Evolutionary conservation across 345 rosid species (phyloP).

Genomic region (Ailanthus altissimus): DNA sequence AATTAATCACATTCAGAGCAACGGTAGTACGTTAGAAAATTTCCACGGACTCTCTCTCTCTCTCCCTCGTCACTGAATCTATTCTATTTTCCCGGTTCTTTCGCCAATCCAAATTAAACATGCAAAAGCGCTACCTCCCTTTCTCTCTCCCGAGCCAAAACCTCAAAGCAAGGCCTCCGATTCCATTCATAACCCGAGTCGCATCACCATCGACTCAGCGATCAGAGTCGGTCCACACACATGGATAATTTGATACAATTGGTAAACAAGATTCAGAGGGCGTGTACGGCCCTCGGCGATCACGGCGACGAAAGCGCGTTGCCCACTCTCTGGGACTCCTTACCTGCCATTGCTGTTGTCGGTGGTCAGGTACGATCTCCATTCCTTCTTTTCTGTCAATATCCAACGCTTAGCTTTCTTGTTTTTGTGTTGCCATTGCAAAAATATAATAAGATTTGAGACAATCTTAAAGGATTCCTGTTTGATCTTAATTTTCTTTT

Average conservation of each 20-base stretch:
- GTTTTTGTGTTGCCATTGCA: not conserved
- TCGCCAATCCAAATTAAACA: constrained; percentile 7
- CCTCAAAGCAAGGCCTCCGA: not conserved
- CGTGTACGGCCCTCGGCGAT: constrained; percentile 94
- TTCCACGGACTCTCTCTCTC: not conserved
- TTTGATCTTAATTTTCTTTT: not conserved
- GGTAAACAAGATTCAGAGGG: constrained; percentile 90
- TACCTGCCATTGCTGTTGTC: constrained; percentile 94
- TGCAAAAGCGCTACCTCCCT: not conserved
- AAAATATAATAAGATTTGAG: not conserved
- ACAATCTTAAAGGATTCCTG: not conserved
- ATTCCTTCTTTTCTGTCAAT: not conserved
- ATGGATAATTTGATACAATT: constrained; percentile 88
- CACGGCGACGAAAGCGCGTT: constrained; percentile 94
- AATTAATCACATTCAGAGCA: not conserved
- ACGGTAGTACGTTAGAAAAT: not conserved
- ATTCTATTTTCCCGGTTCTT: constrained; percentile 27
- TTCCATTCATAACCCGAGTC: not conserved
- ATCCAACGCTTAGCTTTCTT: not conserved
- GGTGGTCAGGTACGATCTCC: constrained; percentile 75
- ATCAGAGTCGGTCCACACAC: not conserved
- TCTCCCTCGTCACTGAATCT: not conserved
- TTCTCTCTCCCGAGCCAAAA: constrained; percentile 4
- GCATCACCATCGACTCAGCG: not conserved
- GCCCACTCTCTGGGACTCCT: constrained; percentile 95